phyloP scores from a whole-genome alignment of 2,329 filamentous ascomycete species.

The Pseudopithomyces chartarum region DNA sequence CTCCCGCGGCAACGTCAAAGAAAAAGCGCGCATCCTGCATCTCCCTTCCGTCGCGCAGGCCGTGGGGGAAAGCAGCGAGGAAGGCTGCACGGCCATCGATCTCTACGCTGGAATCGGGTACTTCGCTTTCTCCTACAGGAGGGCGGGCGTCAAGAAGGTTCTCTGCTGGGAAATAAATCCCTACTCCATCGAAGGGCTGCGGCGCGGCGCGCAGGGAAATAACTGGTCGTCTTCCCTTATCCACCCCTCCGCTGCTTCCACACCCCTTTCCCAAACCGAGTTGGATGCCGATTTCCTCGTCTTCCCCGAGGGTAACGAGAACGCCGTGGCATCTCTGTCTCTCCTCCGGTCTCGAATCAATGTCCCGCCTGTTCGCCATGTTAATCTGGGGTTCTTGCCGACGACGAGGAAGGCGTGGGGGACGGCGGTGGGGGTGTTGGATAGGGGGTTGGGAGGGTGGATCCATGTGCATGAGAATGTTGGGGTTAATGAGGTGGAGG shows the following conservation, averaged over 20 bases:
- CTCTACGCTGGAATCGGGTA: slow-evolving; percentile 94
- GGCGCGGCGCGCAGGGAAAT: slow-evolving; percentile 49
- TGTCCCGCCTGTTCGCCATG: slow-evolving; percentile 55
- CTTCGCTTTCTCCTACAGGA: slow-evolving; percentile 84
- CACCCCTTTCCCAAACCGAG: too few species aligned
- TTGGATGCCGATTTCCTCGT: slow-evolving; percentile 42
- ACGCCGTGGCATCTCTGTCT: slow-evolving; percentile 23
- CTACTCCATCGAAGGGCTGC: slow-evolving; percentile 54
- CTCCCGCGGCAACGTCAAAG: slow-evolving; percentile 84
- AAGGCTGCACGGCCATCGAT: slow-evolving; percentile 61
- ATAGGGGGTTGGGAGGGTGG: slow-evolving; percentile 57
- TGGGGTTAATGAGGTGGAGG: slow-evolving; percentile 38
- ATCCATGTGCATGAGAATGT: slow-evolving; percentile 67
- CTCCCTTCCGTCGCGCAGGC: slow-evolving; percentile 41
- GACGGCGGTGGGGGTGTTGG: slow-evolving; percentile 55
- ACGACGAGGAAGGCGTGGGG: slow-evolving; percentile 56
- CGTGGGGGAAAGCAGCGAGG: slow-evolving; percentile 11
- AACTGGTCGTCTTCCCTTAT: too few species aligned
- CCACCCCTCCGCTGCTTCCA: too few species aligned
- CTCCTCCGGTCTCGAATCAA: neutral
- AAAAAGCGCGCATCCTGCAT: slow-evolving; percentile 77
- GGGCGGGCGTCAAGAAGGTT: slow-evolving; percentile 69
- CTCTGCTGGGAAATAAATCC: slow-evolving; percentile 87
- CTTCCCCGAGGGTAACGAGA: slow-evolving; percentile 49
- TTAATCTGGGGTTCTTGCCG: slow-evolving; percentile 64